Evolutionary conservation across 805 yeast genomes (phyloP).

Genomic region (Komagataella pastoris): DNA sequence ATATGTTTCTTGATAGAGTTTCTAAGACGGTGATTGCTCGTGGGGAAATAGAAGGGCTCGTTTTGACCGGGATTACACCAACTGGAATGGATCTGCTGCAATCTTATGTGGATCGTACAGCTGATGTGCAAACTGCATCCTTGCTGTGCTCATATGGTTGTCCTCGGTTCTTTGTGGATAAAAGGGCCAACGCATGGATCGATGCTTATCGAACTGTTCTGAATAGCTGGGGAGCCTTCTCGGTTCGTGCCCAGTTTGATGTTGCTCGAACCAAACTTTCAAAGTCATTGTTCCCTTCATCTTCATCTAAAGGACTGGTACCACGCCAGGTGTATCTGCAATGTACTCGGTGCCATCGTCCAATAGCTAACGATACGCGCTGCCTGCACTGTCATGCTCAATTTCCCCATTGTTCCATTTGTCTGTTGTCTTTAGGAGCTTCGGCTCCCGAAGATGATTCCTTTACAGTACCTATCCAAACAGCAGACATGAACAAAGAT

Average conservation of each 20-base stretch:
- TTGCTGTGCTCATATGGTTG: conserved; percentile 68
- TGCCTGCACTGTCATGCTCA: conserved; percentile 87
- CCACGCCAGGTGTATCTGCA: conserved; percentile 73
- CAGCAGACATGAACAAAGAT: conserved; percentile 9
- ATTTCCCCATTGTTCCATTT: conserved; percentile 83
- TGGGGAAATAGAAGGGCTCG: conserved; percentile 87
- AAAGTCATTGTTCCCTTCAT: conserved; percentile 26
- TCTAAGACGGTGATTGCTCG: conserved; percentile 55
- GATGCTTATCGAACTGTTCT: conserved; percentile 52
- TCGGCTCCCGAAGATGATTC: conserved; percentile 31
- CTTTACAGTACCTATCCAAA: conserved; percentile 9
- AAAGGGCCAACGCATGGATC: conserved; percentile 68
- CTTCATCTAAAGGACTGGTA: conserved; percentile 9
- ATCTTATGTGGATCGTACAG: conserved; percentile 74
- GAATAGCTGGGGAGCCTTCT: conserved; percentile 71
- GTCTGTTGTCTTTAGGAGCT: conserved; percentile 67
- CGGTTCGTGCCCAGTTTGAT: conserved; percentile 75
- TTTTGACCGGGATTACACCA: conserved; percentile 86
- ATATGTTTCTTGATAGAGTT: conserved; percentile 54
- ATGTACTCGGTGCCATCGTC: conserved; percentile 73
- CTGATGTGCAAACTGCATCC: conserved; percentile 89
- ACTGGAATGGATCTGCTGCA: conserved; percentile 71
- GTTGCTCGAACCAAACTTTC: conserved; percentile 62
- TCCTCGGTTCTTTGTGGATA: conserved; percentile 71
- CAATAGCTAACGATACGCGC: conserved; percentile 28